Evolutionary conservation across 305 asterid genomes (phyloP).

Genomic region (Solanum chacoense): DNA sequence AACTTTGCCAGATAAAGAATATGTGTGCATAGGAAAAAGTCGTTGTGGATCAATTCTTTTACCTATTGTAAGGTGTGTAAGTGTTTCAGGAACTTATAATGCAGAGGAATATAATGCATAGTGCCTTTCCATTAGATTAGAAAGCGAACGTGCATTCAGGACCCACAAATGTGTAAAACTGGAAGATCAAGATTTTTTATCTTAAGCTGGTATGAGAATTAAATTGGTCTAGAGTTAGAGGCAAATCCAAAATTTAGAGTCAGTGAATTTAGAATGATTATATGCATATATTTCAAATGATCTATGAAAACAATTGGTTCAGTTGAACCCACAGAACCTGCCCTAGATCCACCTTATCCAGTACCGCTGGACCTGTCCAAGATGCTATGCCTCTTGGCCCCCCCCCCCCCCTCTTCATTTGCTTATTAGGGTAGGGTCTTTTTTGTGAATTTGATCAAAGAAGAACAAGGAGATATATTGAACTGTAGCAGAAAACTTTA

Average conservation of each 20-base stretch:
- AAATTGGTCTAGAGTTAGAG: slow-evolving; percentile 33
- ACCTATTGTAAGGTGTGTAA: slow-evolving; percentile 49
- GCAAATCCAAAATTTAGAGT: not conserved
- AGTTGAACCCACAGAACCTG: not conserved
- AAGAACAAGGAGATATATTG: slow-evolving; percentile 19
- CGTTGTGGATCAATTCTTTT: slow-evolving; percentile 63
- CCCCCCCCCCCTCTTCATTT: slow-evolving; percentile 7
- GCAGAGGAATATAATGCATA: slow-evolving; percentile 35
- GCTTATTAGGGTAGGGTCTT: slow-evolving; percentile 37
- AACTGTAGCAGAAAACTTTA: slow-evolving; percentile 19
- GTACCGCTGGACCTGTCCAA: slow-evolving; percentile 29
- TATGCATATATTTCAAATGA: not conserved
- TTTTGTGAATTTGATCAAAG: slow-evolving; percentile 22
- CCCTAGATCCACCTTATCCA: not conserved
- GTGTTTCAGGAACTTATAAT: slow-evolving; percentile 34
- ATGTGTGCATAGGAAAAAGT: slow-evolving; percentile 32
- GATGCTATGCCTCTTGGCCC: slow-evolving; percentile 60
- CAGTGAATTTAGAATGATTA: slow-evolving; percentile 7
- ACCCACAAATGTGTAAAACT: slow-evolving; percentile 40
- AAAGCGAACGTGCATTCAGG: slow-evolving; percentile 32
- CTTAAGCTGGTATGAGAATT: slow-evolving; percentile 33
- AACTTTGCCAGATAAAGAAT: slow-evolving; percentile 36
- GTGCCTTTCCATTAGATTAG: slow-evolving; percentile 31
- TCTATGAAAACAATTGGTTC: not conserved
- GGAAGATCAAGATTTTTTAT: slow-evolving; percentile 40